Percentiles rank a stretch among this genome's conserved stretches.
Conservation (phyloP, 1,139 yeast genomes). For the Lodderomyces elongisporus region DNA sequence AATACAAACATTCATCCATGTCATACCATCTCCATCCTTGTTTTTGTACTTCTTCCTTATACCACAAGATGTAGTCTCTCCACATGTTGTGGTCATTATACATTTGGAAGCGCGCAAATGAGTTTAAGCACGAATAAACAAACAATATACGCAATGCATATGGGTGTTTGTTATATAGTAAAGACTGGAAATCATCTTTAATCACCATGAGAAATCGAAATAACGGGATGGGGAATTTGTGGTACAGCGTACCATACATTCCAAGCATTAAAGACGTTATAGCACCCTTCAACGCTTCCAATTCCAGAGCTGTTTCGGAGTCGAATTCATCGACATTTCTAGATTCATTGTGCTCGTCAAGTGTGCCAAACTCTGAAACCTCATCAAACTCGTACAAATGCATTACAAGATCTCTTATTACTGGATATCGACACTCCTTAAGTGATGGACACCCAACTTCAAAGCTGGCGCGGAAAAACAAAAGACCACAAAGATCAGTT, state of each 20-base stretch:
- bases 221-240: conserved; percentile 25
- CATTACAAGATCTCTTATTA: conserved; percentile 14
- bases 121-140: conserved; percentile 18
- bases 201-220: conserved; percentile 25
- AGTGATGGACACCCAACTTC: conserved; percentile 8
- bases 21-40: conserved; percentile 3
- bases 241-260: conserved; percentile 12
- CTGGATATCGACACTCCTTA: conserved; percentile 13
- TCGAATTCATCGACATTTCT: conserved; percentile 10
- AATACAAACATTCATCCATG: conserved; percentile 15
- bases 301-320: conserved; percentile 9
- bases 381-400: conserved; percentile 4
- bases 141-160: conserved; percentile 24
- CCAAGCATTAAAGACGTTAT: conserved; percentile 4
- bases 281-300: conserved; percentile 9
- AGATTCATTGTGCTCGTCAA: too few relatives aligned
- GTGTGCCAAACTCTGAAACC: neutral
- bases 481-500: conserved; percentile 15
- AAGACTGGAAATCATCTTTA: conserved; percentile 14
- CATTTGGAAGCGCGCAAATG: conserved; percentile 20
- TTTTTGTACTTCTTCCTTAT: conserved; percentile 14
- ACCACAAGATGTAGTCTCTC: conserved; percentile 26
- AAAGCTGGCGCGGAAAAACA: conserved; percentile 9
- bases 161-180: conserved; percentile 18
- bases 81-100: conserved; percentile 20